These are phyloP conservation scores for Cantharellus cinnabarinus DNA, from an alignment of 768 basidiomycete genomes.

Conservation along the genomic window DNA sequence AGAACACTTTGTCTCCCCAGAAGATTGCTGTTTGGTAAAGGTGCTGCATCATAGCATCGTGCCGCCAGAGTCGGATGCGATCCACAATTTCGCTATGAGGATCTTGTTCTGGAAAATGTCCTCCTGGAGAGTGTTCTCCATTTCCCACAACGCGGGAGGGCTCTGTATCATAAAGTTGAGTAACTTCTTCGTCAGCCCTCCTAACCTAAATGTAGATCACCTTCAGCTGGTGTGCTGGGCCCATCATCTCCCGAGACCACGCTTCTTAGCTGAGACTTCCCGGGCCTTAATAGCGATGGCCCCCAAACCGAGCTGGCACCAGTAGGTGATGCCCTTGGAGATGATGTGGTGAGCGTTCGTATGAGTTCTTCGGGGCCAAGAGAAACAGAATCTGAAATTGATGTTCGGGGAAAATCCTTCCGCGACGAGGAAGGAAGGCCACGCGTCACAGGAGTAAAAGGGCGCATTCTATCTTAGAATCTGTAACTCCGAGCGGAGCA, in stretches of 20 bases:
- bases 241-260: constrained; percentile 18
- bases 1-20: constrained; percentile 95
- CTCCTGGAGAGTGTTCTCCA: constrained; percentile 15
- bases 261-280: constrained; percentile 1
- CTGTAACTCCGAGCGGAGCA: too few relatives aligned
- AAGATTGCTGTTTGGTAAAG: constrained; percentile 92
- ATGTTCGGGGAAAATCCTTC: neutral
- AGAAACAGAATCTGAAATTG: constrained; percentile 35
- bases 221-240: neutral
- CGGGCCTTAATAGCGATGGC: neutral
- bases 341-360: constrained; percentile 46
- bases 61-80: constrained; percentile 89
- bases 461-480: neutral
- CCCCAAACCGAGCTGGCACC: neutral
- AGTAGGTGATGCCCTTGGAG: constrained; percentile 19
- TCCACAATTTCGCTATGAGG: constrained; percentile 65
- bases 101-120: constrained; percentile 35
- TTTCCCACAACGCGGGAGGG: neutral
- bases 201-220: neutral
- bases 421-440: neutral
- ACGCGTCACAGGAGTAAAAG: neutral
- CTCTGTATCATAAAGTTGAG: neutral
- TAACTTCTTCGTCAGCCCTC: neutral
- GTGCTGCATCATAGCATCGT: constrained; percentile 97
- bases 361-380: constrained; percentile 62